Evolutionary conservation across 768 basidiomycete species (phyloP).

Genomic region (Neoboletus magnificus): DNA sequence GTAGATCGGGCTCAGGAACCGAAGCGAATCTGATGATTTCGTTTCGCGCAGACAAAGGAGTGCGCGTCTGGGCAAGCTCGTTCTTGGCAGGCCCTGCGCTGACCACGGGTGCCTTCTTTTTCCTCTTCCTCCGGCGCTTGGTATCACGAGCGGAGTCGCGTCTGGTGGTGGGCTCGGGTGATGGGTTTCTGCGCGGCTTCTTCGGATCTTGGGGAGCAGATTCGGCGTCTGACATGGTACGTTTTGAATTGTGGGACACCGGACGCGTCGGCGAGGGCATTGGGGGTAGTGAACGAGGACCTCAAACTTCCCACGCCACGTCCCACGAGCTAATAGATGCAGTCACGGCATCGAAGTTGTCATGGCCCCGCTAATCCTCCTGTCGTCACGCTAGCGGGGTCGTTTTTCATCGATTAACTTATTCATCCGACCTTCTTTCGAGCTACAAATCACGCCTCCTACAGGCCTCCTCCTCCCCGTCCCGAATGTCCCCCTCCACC

Average conservation of each 20-base stretch:
- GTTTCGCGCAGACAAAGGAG: conserved; percentile 23
- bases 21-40: conserved; percentile 28
- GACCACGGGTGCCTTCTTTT: conserved; percentile 29
- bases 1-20: conserved; percentile 8
- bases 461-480: background rate
- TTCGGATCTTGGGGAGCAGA: conserved; percentile 18
- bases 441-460: conserved; percentile 10
- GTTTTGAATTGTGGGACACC: conserved; percentile 9
- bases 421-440: background rate
- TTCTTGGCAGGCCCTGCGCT: conserved; percentile 2
- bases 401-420: background rate
- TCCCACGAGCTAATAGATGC: background rate
- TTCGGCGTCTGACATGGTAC: conserved; percentile 26
- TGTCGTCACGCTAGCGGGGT: background rate
- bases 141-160: conserved; percentile 23
- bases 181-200: conserved; percentile 22
- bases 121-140: conserved; percentile 29
- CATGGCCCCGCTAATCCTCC: too few species aligned
- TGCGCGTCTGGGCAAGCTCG: conserved; percentile 10
- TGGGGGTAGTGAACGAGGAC: too few species aligned
- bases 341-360: background rate
- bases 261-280: conserved; percentile 29
- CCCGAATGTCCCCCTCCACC: background rate
- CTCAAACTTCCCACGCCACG: conserved; percentile 29
- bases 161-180: conserved; percentile 11